Evolutionary conservation across 2,329 filamentous ascomycete species (phyloP).

Genomic region (Fusarium liriodendri): DNA sequence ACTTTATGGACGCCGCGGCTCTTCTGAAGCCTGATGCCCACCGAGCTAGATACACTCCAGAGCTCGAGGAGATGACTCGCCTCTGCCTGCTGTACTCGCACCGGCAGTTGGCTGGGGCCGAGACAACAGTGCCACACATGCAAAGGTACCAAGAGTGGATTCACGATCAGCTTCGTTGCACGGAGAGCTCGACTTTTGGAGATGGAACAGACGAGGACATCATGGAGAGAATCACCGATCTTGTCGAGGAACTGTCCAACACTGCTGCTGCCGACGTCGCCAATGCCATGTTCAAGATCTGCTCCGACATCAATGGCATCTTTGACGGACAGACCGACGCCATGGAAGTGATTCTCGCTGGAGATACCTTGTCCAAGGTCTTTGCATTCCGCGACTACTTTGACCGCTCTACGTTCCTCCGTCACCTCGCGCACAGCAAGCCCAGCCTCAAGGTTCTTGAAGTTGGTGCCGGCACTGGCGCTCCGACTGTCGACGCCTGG

Average conservation of each 20-base stretch:
- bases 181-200: conserved; percentile 17
- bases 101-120: conserved; percentile 2
- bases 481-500: conserved; percentile 49
- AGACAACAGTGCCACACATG: conserved; percentile 40
- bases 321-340: conserved; percentile 41
- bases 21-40: conserved; percentile 36
- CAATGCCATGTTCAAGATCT: conserved; percentile 18
- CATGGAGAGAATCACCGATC: neutral
- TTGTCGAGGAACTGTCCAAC: conserved; percentile 3
- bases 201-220: neutral
- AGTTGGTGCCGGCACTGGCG: conserved; percentile 55
- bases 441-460: conserved; percentile 52
- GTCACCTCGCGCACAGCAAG: conserved; percentile 40
- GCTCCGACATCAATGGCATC: conserved; percentile 25
- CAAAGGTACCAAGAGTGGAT: conserved; percentile 45
- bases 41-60: conserved; percentile 10
- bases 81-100: conserved; percentile 42
- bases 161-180: conserved; percentile 29
- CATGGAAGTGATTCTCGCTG: conserved; percentile 47
- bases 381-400: conserved; percentile 41
- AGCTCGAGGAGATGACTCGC: conserved; percentile 46
- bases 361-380: conserved; percentile 45
- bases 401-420: conserved; percentile 30
- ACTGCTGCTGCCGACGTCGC: conserved; percentile 15
- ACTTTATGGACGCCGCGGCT: conserved; percentile 42